phyloP scores from a whole-genome alignment of 2,329 filamentous ascomycete genomes.

The Trichothecium sympodiale region DNA sequence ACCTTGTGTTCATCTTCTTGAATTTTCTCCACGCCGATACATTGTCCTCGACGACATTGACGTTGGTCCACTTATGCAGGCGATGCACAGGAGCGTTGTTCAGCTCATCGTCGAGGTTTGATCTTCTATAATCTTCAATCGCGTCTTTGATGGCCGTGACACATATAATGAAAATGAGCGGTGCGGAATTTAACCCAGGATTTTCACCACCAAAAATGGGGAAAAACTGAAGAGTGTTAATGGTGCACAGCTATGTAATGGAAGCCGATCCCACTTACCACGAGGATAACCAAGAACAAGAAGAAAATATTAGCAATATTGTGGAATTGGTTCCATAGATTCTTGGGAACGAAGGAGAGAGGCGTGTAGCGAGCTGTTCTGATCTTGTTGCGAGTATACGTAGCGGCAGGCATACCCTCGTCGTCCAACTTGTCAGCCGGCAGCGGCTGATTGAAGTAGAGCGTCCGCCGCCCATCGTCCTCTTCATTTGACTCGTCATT shows the following conservation, averaged over 20 bases:
- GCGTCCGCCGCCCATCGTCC: slow-evolving; percentile 41
- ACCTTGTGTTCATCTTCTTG: slow-evolving; percentile 75
- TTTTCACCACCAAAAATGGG: slow-evolving; percentile 89
- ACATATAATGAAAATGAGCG: slow-evolving; percentile 81
- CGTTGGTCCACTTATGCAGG: slow-evolving; percentile 79
- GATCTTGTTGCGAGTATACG: slow-evolving; percentile 89
- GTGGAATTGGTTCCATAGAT: slow-evolving; percentile 95
- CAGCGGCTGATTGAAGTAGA: slow-evolving; percentile 82
- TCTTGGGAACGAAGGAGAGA: slow-evolving; percentile 90
- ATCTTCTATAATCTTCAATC: slow-evolving; percentile 89
- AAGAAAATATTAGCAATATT: slow-evolving; percentile 99
- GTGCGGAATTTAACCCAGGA: slow-evolving; percentile 79
- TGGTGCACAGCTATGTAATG: slow-evolving; percentile 4
- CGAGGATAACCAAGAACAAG: slow-evolving; percentile 87
- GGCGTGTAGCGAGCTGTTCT: slow-evolving; percentile 96
- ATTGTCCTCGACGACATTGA: slow-evolving; percentile 82
- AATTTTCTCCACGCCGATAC: slow-evolving; percentile 76
- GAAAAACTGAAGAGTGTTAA: slow-evolving; percentile 58
- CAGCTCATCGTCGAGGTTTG: slow-evolving; percentile 79
- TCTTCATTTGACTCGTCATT: slow-evolving; percentile 29
- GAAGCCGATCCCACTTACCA: slow-evolving; percentile 47
- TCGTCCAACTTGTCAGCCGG: slow-evolving; percentile 68
- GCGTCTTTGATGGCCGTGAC: slow-evolving; percentile 91
- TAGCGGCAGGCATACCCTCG: slow-evolving; percentile 58
- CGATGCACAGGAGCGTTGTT: slow-evolving; percentile 95